Evolutionary conservation across 495 filamentous ascomycete genomes (phyloP).

Genomic region (Achaetomiella virescens): DNA sequence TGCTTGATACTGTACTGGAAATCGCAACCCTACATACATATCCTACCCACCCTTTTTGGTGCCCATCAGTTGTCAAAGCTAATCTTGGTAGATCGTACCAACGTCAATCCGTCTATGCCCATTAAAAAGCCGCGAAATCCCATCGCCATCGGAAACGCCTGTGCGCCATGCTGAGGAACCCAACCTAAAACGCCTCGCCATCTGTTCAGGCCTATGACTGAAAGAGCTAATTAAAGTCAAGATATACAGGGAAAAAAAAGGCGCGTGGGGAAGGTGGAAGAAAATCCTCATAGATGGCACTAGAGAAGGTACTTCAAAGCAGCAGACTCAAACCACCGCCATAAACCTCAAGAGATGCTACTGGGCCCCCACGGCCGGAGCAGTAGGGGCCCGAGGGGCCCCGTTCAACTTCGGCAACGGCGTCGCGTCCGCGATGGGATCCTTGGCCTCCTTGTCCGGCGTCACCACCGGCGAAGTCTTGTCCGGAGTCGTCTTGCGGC

Average conservation of each 20-base stretch:
- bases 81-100: neutral
- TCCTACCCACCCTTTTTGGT: neutral
- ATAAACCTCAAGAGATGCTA: neutral
- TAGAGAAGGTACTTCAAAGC: no score
- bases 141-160: neutral
- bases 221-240: neutral
- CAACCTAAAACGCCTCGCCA: neutral
- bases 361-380: neutral
- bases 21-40: no score
- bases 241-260: neutral
- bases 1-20: no score
- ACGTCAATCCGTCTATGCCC: neutral
- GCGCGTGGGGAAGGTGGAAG: no score
- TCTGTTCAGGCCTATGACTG: neutral
- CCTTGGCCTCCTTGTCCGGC: conserved; percentile 7
- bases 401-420: conserved; percentile 10
- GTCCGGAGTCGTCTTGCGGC: conserved; percentile 27
- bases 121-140: neutral
- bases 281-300: no score
- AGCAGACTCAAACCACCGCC: neutral
- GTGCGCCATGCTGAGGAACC: neutral
- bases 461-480: conserved; percentile 21
- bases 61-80: neutral
- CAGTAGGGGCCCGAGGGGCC: neutral
- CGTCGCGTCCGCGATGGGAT: conserved; percentile 9